A percentile compares a stretch with the other conserved stretches of the same genome.
phyloP scores from a whole-genome alignment of 2,329 filamentous ascomycete species.

The Claviceps lovelessii region DNA sequence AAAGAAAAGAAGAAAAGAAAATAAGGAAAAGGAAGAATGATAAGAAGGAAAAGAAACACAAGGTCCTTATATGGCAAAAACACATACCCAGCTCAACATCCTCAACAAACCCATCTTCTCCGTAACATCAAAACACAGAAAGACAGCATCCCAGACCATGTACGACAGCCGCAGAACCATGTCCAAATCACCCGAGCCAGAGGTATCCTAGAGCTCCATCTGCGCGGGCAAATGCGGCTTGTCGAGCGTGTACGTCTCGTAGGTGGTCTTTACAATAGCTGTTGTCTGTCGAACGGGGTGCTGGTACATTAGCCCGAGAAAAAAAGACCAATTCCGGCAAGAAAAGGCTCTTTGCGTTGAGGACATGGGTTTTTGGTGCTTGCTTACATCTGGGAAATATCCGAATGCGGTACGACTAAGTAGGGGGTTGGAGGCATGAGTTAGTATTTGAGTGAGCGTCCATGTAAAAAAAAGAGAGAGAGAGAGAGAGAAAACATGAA shows the following conservation, averaged over 20 bases:
- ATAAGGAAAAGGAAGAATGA: background rate
- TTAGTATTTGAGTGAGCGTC: background rate
- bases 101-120: conserved; percentile 19
- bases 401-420: conserved; percentile 22
- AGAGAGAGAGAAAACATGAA: no score
- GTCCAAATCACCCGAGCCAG: conserved; percentile 23
- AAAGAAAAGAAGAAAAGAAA: background rate
- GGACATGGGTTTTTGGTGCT: conserved; percentile 1
- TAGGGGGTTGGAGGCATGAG: background rate
- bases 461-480: no score
- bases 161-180: conserved; percentile 21
- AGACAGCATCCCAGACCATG: conserved; percentile 23
- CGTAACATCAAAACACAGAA: conserved; percentile 26
- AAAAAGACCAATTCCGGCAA: background rate
- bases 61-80: background rate
- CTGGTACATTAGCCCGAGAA: background rate
- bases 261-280: conserved; percentile 19
- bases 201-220: conserved; percentile 27
- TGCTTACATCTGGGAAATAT: conserved; percentile 23
- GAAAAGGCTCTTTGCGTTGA: no score
- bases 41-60: background rate
- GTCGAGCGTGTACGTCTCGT: conserved; percentile 21
- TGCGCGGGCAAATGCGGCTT: conserved; percentile 11
- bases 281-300: conserved; percentile 12
- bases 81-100: conserved; percentile 22